These are phyloP conservation scores for Cladosporium sp. DNA, from an alignment of 2,329 filamentous ascomycete genomes.

Conservation along the genomic window DNA sequence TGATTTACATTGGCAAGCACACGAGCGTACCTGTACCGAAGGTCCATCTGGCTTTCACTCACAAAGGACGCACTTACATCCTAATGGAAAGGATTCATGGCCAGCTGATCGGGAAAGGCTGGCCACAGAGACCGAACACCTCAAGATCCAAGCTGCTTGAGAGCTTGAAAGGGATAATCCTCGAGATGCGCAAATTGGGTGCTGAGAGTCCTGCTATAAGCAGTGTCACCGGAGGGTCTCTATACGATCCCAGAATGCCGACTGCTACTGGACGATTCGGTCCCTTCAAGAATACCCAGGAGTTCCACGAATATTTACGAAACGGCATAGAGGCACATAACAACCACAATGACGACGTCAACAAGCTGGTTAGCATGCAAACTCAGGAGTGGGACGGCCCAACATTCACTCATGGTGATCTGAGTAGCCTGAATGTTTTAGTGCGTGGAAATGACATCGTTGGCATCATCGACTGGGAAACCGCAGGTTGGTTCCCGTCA, in stretches of 20 bases:
- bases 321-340: neutral
- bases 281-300: neutral
- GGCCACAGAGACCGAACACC: neutral
- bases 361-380: neutral
- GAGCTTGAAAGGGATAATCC: neutral
- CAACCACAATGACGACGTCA: neutral
- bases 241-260: neutral
- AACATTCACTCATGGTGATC: slow-evolving; percentile 50
- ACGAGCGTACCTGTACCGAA: slow-evolving; percentile 45
- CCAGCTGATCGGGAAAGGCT: neutral
- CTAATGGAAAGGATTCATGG: slow-evolving; percentile 37
- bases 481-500: slow-evolving; percentile 45
- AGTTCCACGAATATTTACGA: neutral
- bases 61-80: slow-evolving; percentile 40
- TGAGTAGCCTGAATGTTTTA: slow-evolving; percentile 41
- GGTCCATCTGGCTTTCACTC: slow-evolving; percentile 42
- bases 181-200: neutral
- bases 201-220: neutral
- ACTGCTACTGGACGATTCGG: neutral
- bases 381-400: slow-evolving; percentile 17
- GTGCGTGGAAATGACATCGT: slow-evolving; percentile 38
- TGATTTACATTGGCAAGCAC: slow-evolving; percentile 38
- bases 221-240: neutral
- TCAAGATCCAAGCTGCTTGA: neutral
- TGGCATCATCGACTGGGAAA: slow-evolving; percentile 47